These are phyloP conservation scores for Platanthera guangdongensis DNA, from an alignment of 106 monocot species.

Conservation along the genomic window DNA sequence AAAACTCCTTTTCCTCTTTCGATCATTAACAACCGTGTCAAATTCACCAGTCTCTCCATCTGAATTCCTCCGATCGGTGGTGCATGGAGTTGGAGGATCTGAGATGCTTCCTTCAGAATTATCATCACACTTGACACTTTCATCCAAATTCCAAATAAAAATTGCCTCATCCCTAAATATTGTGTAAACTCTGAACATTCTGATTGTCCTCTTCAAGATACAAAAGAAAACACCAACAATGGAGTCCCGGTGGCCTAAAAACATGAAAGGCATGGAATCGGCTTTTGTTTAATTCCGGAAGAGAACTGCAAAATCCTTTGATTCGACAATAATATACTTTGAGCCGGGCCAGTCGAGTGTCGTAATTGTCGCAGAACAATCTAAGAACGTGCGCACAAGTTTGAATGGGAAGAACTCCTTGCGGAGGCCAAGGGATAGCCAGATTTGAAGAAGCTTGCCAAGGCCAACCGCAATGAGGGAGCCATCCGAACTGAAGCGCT, in stretches of 20 bases:
- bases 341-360: slow-evolving; percentile 78
- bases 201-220: slow-evolving; percentile 44
- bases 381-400: slow-evolving; percentile 51
- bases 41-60: not conserved
- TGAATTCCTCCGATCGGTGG: not conserved
- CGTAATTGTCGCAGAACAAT: slow-evolving; percentile 37
- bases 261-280: slow-evolving; percentile 47
- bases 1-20: too few species aligned
- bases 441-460: slow-evolving; percentile 74
- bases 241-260: slow-evolving; percentile 72
- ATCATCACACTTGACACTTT: slow-evolving; percentile 12
- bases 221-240: slow-evolving; percentile 74
- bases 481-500: slow-evolving; percentile 65
- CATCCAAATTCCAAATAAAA: slow-evolving; percentile 64
- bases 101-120: slow-evolving; percentile 8
- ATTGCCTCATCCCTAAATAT: slow-evolving; percentile 79
- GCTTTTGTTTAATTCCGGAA: slow-evolving; percentile 22
- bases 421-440: slow-evolving; percentile 70
- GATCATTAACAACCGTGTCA: not conserved
- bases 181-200: slow-evolving; percentile 41
- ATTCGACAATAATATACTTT: slow-evolving; percentile 59
- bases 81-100: slow-evolving; percentile 12
- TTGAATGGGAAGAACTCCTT: slow-evolving; percentile 89
- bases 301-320: slow-evolving; percentile 73
- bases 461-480: slow-evolving; percentile 64